Evolutionary conservation across 2,329 filamentous ascomycete species (phyloP).

Genomic region (Pleoardoris graminearum): DNA sequence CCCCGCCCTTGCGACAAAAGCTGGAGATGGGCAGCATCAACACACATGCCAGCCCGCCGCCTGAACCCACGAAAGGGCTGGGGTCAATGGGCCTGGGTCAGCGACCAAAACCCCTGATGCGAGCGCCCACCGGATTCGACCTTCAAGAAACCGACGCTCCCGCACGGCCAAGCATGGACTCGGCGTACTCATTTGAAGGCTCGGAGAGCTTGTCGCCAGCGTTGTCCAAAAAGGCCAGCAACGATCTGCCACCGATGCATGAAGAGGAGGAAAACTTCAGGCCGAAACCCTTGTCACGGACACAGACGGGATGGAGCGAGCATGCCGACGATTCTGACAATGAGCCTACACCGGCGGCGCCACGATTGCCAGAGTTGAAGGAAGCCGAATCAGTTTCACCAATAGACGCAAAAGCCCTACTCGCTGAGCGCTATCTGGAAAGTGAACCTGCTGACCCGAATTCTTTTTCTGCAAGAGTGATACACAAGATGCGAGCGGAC

Average conservation of each 20-base stretch:
- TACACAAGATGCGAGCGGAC: conserved; percentile 57
- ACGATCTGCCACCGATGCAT: conserved; percentile 31
- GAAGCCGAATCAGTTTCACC: conserved; percentile 31
- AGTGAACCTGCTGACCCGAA: conserved; percentile 42
- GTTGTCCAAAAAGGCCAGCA: conserved; percentile 24
- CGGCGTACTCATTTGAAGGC: conserved; percentile 33
- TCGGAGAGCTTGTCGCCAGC: conserved; percentile 35
- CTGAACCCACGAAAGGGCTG: conserved; percentile 31
- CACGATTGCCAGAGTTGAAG: conserved; percentile 34
- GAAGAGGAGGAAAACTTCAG: conserved; percentile 54
- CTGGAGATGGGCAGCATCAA: conserved; percentile 44
- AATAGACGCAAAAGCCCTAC: conserved; percentile 25
- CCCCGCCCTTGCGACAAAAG: conserved; percentile 42
- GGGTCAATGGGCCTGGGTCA: conserved; percentile 43
- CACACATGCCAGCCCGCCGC: conserved; percentile 33
- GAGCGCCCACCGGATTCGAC: conserved; percentile 43
- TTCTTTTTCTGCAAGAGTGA: conserved; percentile 52
- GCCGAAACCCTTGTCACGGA: conserved; percentile 59
- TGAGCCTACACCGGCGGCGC: conserved; percentile 49
- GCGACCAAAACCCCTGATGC: conserved; percentile 32
- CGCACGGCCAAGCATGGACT: conserved; percentile 36
- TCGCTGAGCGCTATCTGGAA: conserved; percentile 33
- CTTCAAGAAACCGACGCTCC: conserved; percentile 16
- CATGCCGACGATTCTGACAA: conserved; percentile 22
- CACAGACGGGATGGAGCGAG: conserved; percentile 58